Base-by-base conservation (phyloP, 140 eudicot genomes). In the Senecio squalidus region DNA sequence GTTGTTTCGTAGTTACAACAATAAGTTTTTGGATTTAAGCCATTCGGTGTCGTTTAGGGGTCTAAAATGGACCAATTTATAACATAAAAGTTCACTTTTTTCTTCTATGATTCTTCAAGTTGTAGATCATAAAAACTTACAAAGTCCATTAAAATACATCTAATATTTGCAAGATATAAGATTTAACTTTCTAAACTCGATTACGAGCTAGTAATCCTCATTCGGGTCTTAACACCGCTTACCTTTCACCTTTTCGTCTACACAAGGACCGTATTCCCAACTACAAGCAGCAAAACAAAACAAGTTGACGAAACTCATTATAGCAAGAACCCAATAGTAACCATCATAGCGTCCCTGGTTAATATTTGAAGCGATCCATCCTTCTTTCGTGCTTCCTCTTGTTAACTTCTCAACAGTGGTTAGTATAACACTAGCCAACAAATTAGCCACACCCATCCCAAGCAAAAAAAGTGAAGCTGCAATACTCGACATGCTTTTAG, bases 321-420 rank as follows among this genome's bases (percentile, higher is more conserved):
- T 45, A 1, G 89, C 76, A 27, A 85, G 77, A 61, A 81, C 39
- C 83, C 82, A 70, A 64, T 70, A 85, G 62, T 76, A 82, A 26
- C 66, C 40, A 25, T 82, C 95, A 24, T 62, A 82, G 15, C 76
- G 91, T 0, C 84, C 90, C 64, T 60, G 16, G 24, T 43, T 43
- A 13, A 43, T 43, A 17, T 43, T 43, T 6, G 49, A 13, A 5
- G 49, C 5, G 46, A 54, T 58, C 95, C 95, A 85, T 30, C 95
- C 76, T 60, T 62, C 82, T 0, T 44, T 28, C n/a, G 80, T 74
- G 0, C 56, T 66, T 11, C 30, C 17, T 45, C 10, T 56, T 0
- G 87, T 82, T 5, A 74, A 7, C 11, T 14, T 9, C 20, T 85
- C 74, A 4, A 85, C 78, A 10, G 25, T 29, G 41, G 45, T 76